Evolutionary conservation across 73 alveolate genomes (phyloP).

Genomic region (Uronychia setigera): DNA sequence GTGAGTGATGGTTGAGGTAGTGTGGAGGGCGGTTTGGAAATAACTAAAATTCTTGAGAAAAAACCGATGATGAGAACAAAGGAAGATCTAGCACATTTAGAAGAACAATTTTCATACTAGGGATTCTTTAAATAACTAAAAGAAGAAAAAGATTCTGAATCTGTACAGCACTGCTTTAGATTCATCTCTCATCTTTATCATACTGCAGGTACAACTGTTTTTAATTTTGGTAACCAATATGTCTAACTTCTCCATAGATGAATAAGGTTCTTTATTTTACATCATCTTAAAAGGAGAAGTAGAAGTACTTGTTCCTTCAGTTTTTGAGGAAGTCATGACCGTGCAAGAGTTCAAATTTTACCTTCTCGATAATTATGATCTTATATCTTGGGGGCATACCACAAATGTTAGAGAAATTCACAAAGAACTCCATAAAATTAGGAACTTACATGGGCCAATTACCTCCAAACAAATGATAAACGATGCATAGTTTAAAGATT

Average conservation of each 20-base stretch:
- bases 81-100: not conserved
- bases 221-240: not conserved
- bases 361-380: not conserved
- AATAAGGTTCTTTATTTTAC: constrained; percentile 16
- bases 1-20: too few species aligned
- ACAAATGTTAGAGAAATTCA: not conserved
- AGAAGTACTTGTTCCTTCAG: constrained; percentile 28
- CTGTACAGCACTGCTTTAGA: not conserved
- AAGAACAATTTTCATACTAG: not conserved
- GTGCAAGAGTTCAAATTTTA: constrained; percentile 5
- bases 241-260: not conserved
- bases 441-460: not conserved
- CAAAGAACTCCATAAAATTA: not conserved
- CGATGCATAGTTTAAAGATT: not conserved
- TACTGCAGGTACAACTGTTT: not conserved
- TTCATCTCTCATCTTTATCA: not conserved
- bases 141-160: not conserved
- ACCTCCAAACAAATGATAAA: not conserved
- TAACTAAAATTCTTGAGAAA: not conserved
- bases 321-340: not conserved
- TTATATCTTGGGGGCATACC: constrained; percentile 8
- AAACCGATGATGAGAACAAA: not conserved
- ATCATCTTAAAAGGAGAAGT: constrained; percentile 29
- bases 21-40: too few species aligned
- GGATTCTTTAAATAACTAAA: not conserved